Percentiles rank a stretch among this genome's conserved stretches.
Conservation (phyloP, 176 grass and related monocot species). For the Cenchrus americanus region DNA sequence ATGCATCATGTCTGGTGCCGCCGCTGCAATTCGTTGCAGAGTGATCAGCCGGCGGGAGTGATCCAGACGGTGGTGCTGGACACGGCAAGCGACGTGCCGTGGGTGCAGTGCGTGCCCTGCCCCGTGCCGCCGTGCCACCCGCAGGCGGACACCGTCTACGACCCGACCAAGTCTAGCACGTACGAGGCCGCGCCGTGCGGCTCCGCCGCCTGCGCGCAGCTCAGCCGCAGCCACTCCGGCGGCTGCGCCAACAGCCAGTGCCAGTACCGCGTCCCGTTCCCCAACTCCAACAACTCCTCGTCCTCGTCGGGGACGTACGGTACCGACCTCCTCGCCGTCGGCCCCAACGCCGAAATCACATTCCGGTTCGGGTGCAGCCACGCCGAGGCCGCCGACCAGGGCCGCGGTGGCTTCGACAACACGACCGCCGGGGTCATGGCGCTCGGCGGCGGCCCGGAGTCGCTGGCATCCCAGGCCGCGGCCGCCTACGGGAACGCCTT, state of each 20-base stretch:
- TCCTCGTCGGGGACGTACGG: constrained; percentile 8
- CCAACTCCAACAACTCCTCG: neutral
- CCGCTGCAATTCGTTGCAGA: neutral
- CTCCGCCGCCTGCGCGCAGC: neutral
- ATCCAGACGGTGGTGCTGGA: neutral
- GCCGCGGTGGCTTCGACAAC: constrained; percentile 42
- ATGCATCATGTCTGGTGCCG: too few species aligned
- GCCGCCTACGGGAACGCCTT: constrained; percentile 30
- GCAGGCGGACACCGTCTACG: neutral
- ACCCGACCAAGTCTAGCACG: neutral
- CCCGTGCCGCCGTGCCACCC: neutral
- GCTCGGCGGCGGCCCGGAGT: constrained; percentile 56
- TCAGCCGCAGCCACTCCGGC: neutral
- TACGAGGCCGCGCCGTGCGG: neutral
- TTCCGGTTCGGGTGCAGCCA: constrained; percentile 67
- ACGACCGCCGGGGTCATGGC: constrained; percentile 49
- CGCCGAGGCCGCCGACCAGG: constrained; percentile 32
- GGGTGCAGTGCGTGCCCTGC: constrained; percentile 4
- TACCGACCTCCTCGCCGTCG: constrained; percentile 18
- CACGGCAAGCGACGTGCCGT: constrained; percentile 16
- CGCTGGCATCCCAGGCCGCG: constrained; percentile 57
- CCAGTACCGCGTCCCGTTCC: neutral
- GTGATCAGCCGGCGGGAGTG: neutral
- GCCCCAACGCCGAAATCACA: constrained; percentile 13
- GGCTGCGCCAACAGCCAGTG: constrained; percentile 1